Evolutionary conservation across 169 alveolate genomes (phyloP), one percentile per base, ranked within the genome.

Genomic region (Plasmodium ovale): DNA sequence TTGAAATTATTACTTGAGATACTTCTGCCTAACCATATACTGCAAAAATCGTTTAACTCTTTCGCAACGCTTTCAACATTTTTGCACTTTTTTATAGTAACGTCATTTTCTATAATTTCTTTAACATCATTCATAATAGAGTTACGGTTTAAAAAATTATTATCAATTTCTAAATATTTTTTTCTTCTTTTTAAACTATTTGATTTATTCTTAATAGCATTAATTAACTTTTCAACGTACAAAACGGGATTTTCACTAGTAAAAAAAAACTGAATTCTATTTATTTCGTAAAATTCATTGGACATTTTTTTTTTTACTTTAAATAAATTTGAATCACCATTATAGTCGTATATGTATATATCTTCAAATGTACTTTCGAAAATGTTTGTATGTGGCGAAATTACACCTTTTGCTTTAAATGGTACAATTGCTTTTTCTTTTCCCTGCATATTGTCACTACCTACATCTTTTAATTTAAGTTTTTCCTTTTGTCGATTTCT

Each of bases 371-470:
- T 70, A 65, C 90, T 82, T 82, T 82, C 72, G 27, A 82, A 82
- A 51, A 82, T 65, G n/a, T 29, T 53, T 1, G 5, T 53, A 16
- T 82, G 33, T 47, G 27, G 23, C 51, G 77, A 82, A 10, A 65
- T 53, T n/a, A 82, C 90, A 19, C 90, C 90, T 82, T 82, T 82
- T 39, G 90, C 90, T 44, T 82, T 82, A 51, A 82, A 82, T 39
- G 90, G 82, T 16, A 82, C 65, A 37, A 64, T 51, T 25, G 21
- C 27, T 54, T 70, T 35, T 29, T 82, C 74, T 51, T 82, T 82
- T 56, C 29, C 39, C 14, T 82, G 47, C 35, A 23, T 33, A 14
- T 53, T 54, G 16, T 72, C 70, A 72, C 31, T 35, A 14, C 12
- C 29, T 53, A 33, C 49, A 14, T 72, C 70, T 39, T 72, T 72